Percentiles rank a stretch among this genome's conserved stretches.
phyloP scores from a whole-genome alignment of 1,284 basidiomycete genomes.

The Moniliella sp. region DNA sequence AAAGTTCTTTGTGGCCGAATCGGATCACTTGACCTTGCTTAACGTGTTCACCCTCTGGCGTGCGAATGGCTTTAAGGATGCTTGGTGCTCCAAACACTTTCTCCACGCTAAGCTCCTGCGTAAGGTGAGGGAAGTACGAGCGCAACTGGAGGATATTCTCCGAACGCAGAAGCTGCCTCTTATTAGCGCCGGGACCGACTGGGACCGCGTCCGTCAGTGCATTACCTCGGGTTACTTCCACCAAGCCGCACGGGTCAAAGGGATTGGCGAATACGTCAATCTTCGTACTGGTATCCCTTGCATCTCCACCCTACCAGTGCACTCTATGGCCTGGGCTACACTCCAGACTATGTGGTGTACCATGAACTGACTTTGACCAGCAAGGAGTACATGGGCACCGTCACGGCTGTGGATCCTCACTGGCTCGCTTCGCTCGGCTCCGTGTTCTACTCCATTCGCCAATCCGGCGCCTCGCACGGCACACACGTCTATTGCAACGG shows the following conservation, averaged over 20 bases:
- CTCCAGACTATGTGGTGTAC: constrained; percentile 85
- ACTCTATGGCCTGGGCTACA: constrained; percentile 83
- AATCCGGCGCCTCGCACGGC: constrained; percentile 46
- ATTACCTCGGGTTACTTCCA: constrained; percentile 98
- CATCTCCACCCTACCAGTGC: constrained; percentile 90
- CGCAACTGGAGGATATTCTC: constrained; percentile 94
- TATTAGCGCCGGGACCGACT: constrained; percentile 75
- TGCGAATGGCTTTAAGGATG: constrained; percentile 65
- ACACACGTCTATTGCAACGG: constrained; percentile 44
- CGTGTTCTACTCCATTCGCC: constrained; percentile 80
- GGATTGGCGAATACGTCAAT: constrained; percentile 95
- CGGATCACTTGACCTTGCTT: constrained; percentile 79
- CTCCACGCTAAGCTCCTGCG: constrained; percentile 81
- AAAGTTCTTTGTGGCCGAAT: constrained; percentile 94
- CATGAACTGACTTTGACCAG: constrained; percentile 46
- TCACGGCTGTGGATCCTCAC: constrained; percentile 30
- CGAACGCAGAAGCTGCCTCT: constrained; percentile 84
- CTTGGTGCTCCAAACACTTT: constrained; percentile 85
- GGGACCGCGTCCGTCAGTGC: constrained; percentile 85
- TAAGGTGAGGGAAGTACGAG: constrained; percentile 85
- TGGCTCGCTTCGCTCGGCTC: constrained; percentile 38
- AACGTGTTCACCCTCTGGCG: constrained; percentile 98
- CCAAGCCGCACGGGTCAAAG: constrained; percentile 88
- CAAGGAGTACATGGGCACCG: constrained; percentile 22
- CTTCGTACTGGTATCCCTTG: constrained; percentile 67